Conservation (phyloP, 805 yeast species). For the Wickerhamomyces bovis region DNA sequence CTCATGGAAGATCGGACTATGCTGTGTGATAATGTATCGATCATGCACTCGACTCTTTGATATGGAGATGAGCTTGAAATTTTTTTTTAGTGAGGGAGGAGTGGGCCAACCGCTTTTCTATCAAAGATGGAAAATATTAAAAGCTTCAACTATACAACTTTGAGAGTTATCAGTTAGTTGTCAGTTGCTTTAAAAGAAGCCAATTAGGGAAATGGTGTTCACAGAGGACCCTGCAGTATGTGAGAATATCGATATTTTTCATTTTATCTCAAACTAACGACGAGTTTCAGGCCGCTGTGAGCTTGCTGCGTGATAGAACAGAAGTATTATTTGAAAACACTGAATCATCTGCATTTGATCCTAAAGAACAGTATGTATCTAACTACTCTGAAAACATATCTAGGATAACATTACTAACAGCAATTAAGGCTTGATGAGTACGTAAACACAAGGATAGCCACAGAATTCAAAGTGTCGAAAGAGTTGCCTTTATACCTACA, state of each 20-base stretch:
- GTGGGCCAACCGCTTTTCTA: neutral
- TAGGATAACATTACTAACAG: neutral
- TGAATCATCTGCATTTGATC: neutral
- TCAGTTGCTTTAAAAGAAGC: neutral
- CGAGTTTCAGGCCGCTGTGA: constrained; percentile 10
- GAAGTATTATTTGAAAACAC: constrained; percentile 7
- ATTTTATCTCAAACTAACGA: constrained; percentile 1
- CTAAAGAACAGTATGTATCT: constrained; percentile 4
- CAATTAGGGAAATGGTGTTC: neutral
- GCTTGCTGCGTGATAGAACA: constrained; percentile 10
- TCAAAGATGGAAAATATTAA: neutral
- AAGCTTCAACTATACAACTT: neutral
- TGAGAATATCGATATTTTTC: neutral
- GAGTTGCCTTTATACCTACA: constrained; percentile 26
- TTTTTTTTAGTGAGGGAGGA: neutral
- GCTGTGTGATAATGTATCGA: neutral
- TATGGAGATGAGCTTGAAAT: constrained; percentile 4
- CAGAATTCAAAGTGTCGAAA: constrained; percentile 23
- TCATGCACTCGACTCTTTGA: neutral
- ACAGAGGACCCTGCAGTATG: neutral
- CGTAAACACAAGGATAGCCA: constrained; percentile 22
- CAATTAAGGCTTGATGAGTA: constrained; percentile 23
- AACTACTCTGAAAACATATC: neutral
- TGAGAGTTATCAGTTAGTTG: no score
- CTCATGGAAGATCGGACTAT: constrained; percentile 5